Conservation (phyloP, 2,329 filamentous ascomycete genomes). For the Fusarium ambrosium region DNA sequence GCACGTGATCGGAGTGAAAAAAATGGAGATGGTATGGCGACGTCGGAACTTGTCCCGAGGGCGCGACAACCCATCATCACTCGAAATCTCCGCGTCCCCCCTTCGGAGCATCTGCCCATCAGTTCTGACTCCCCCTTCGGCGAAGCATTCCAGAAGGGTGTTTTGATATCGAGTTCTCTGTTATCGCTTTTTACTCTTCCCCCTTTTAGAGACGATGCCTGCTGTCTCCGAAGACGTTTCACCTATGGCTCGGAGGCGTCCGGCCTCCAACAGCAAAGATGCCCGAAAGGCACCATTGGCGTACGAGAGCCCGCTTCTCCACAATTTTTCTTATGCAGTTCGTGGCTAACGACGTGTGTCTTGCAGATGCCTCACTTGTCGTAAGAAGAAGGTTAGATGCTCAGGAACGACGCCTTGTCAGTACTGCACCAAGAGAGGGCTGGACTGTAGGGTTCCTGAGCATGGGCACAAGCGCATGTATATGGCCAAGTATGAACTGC, state of each 20-base stretch:
- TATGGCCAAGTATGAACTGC: constrained; percentile 41
- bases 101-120: constrained; percentile 25
- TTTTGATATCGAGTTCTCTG: not conserved
- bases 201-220: constrained; percentile 21
- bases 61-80: constrained; percentile 30
- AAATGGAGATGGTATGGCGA: constrained; percentile 4
- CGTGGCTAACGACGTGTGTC: not conserved
- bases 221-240: constrained; percentile 27
- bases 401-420: constrained; percentile 46
- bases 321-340: constrained; percentile 17
- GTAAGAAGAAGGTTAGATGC: constrained; percentile 47
- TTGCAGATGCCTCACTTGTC: constrained; percentile 44
- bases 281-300: constrained; percentile 44
- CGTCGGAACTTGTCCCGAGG: constrained; percentile 34
- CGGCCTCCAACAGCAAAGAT: constrained; percentile 41
- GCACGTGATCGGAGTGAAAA: constrained; percentile 32
- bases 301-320: constrained; percentile 35
- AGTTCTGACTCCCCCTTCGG: constrained; percentile 15
- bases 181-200: not conserved
- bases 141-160: constrained; percentile 23
- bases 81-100: constrained; percentile 20
- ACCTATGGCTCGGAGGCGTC: constrained; percentile 43
- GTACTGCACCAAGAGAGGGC: constrained; percentile 45
- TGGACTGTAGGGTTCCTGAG: constrained; percentile 45
- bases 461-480: constrained; percentile 48